A percentile compares a stretch with the other conserved stretches of the same genome.
phyloP scores from a whole-genome alignment of 768 basidiomycete genomes.

The Lactifluus rugatus region DNA sequence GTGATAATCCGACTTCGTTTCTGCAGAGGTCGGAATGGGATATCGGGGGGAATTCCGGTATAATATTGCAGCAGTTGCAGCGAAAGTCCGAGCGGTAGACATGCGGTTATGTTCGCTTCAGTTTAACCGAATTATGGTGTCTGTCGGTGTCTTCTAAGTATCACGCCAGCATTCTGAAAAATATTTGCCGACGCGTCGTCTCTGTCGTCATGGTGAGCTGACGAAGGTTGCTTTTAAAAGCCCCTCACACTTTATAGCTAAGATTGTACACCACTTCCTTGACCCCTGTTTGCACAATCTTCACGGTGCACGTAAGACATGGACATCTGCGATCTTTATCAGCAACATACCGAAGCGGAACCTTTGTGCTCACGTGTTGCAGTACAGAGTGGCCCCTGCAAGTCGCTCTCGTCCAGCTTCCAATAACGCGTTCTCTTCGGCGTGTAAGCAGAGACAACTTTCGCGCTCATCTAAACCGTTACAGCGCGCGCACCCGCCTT shows the following conservation, averaged over 20 bases:
- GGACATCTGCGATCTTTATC: conserved; percentile 60
- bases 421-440: conserved; percentile 93
- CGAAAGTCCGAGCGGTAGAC: neutral
- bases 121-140: conserved; percentile 20
- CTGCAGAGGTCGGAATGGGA: conserved; percentile 54
- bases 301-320: conserved; percentile 91
- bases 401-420: conserved; percentile 90
- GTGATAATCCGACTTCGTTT: conserved; percentile 38
- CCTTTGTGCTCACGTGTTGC: conserved; percentile 74
- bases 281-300: conserved; percentile 93
- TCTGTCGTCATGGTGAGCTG: conserved; percentile 29
- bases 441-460: conserved; percentile 92
- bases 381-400: conserved; percentile 84
- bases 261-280: conserved; percentile 90
- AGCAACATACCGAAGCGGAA: conserved; percentile 6
- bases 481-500: conserved; percentile 84
- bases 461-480: conserved; percentile 46
- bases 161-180: conserved; percentile 75
- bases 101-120: neutral
- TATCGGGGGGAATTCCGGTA: conserved; percentile 34
- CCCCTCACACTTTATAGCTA: conserved; percentile 82
- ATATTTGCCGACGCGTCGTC: conserved; percentile 75
- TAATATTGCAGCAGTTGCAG: conserved; percentile 17
- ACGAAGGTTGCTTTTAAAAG: neutral
- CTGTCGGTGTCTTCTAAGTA: conserved; percentile 60